Conservation (phyloP, 768 basidiomycete genomes). For the Lactarius sp. region DNA sequence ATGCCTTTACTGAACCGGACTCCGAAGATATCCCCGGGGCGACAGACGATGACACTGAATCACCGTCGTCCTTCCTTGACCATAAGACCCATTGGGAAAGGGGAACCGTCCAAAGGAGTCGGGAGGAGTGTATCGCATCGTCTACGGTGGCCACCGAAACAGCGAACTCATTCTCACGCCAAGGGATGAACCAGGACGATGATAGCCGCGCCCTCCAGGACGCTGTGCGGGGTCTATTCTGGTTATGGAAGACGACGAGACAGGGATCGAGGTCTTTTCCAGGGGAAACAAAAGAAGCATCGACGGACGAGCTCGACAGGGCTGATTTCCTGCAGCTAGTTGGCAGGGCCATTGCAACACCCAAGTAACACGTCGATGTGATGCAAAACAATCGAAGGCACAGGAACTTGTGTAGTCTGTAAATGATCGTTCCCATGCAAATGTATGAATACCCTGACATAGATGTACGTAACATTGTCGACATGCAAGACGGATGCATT, state of each 20-base stretch:
- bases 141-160: not conserved
- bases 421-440: not conserved
- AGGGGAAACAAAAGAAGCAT: not conserved
- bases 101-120: not conserved
- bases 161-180: not conserved
- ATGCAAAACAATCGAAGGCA: not conserved
- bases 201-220: slow-evolving; percentile 15
- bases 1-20: not conserved
- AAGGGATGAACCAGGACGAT: not conserved
- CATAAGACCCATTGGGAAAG: not conserved
- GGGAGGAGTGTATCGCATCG: not conserved
- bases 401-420: not conserved
- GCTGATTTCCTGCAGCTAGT: slow-evolving; percentile 18
- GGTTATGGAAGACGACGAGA: slow-evolving; percentile 14
- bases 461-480: not conserved
- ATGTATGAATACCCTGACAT: not conserved
- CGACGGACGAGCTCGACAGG: slow-evolving; percentile 12
- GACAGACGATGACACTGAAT: slow-evolving; percentile 19
- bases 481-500: not conserved
- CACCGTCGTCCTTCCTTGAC: slow-evolving; percentile 6
- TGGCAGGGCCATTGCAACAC: slow-evolving; percentile 7
- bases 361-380: slow-evolving; percentile 3
- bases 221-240: slow-evolving; percentile 15
- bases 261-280: not conserved
- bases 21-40: slow-evolving; percentile 8